Base-by-base conservation (phyloP, 768 basidiomycete genomes). In the Tephrocybe sp. region DNA sequence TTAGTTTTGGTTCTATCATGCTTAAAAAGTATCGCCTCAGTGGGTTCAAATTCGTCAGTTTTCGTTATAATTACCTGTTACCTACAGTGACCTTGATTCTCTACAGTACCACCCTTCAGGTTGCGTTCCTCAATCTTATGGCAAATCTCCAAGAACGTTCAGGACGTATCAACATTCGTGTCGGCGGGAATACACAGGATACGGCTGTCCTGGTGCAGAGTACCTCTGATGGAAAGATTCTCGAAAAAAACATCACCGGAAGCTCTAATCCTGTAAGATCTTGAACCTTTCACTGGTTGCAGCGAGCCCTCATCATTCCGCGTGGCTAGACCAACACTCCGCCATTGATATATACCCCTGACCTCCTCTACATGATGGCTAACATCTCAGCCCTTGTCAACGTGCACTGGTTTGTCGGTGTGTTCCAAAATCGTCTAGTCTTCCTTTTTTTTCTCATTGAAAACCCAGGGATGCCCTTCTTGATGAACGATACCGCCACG, bases 181-280 rank as follows among this genome's bases (percentile, higher is more conserved):
- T 92, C 0, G 89, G 89, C n/a, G 89, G 89, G 34, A 92, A 92
- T 65, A 83, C 86, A 0, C 90, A 92, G 60, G 89, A 93, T 44
- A 75, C 72, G 1, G 84, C 82, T 2, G 61, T 68, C 6, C 62
- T 82, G 48, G 82, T 81, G 7, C 65, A 69, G 28, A 72, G 67
- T 27, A 76, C 83, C 7, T 61, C 76, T 0, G 74, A 81, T 51
- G 73, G 71, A 24, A 65, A 55, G 16, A 60, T 64, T 12, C 55
- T 64, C 7, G 57, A 54, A 18, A 65, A 65, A 32, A 53, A 64
- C 37, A 42, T 38, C 12, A 50, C 31, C 2, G 61, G 55, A 1
- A 34, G 51, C 4, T 58, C 53, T 18, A 60, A 60, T 34, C 61
- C 61, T 1, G 61, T 8, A 15, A 34, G 28, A 34, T 15, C 13